Percentiles rank a stretch among this genome's conserved stretches.
phyloP scores from a whole-genome alignment of 192 early-diverging fungal genomes.

The Gaertneriomyces sp. region DNA sequence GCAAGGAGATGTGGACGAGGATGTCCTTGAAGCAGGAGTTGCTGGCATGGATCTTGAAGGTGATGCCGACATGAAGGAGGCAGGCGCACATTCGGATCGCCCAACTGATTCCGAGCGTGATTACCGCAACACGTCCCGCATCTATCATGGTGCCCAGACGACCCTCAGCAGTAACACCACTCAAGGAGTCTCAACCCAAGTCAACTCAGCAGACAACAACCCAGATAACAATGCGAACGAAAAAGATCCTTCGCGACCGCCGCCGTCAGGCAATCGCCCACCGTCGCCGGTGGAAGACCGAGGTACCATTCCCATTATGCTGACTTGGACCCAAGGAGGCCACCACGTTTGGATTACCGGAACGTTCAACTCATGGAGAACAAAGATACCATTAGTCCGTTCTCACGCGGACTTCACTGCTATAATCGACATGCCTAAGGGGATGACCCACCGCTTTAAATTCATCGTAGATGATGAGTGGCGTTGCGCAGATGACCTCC shows the following conservation, averaged over 20 bases:
- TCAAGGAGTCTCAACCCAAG: neutral
- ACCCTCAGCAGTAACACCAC: constrained; percentile 14
- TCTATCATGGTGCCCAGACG: constrained; percentile 31
- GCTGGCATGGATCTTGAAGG: constrained; percentile 21
- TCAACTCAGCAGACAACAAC: neutral
- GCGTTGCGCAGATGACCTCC: constrained; percentile 88
- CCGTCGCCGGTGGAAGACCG: neutral
- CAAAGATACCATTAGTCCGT: constrained; percentile 74
- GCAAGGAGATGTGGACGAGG: constrained; percentile 2
- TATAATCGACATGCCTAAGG: constrained; percentile 83
- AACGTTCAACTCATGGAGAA: constrained; percentile 96
- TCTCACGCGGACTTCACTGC: constrained; percentile 75
- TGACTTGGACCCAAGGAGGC: constrained; percentile 82
- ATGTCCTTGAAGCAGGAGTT: constrained; percentile 10
- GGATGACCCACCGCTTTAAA: constrained; percentile 86
- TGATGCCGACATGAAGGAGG: neutral
- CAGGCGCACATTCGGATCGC: constrained; percentile 1
- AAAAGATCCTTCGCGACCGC: neutral
- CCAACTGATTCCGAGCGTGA: constrained; percentile 10
- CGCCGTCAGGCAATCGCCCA: neutral
- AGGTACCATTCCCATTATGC: constrained; percentile 76
- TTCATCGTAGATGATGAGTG: constrained; percentile 99
- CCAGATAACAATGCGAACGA: neutral
- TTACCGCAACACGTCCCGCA: constrained; percentile 32
- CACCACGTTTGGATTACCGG: constrained; percentile 88